phyloP scores from a whole-genome alignment of 768 basidiomycete species.

The Coprinopsis strossmayeri region DNA sequence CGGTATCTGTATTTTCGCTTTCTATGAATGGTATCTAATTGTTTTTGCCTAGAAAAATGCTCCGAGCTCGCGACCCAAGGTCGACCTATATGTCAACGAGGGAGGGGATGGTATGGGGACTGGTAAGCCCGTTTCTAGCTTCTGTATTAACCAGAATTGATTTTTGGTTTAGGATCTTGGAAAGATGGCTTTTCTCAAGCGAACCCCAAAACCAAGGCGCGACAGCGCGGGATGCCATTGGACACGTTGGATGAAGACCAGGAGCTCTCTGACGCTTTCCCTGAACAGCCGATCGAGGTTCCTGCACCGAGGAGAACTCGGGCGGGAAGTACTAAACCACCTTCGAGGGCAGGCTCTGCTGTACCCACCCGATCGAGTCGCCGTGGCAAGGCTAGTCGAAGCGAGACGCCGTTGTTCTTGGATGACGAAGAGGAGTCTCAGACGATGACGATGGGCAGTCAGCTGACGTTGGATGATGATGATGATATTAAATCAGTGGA shows the following conservation, averaged over 20 bases:
- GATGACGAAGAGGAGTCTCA: not conserved
- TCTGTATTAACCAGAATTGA: constrained; percentile 3
- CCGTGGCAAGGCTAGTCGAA: constrained; percentile 22
- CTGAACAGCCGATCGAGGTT: not conserved
- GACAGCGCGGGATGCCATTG: constrained; percentile 17
- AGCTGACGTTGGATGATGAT: not conserved
- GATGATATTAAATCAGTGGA: constrained; percentile 21
- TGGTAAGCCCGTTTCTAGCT: constrained; percentile 25
- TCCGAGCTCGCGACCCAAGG: constrained; percentile 20
- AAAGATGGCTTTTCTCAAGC: constrained; percentile 29
- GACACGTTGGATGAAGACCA: constrained; percentile 30
- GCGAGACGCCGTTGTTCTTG: constrained; percentile 25
- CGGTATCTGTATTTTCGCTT: constrained; percentile 11
- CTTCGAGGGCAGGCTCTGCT: constrained; percentile 21
- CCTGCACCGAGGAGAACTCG: no score
- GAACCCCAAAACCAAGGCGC: constrained; percentile 12
- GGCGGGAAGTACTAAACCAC: constrained; percentile 14
- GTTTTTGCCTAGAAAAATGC: constrained; percentile 20
- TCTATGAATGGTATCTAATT: not conserved
- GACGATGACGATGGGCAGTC: not conserved
- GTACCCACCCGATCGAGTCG: constrained; percentile 15
- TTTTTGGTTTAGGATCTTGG: constrained; percentile 48
- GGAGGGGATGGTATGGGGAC: constrained; percentile 49
- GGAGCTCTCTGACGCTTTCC: not conserved
- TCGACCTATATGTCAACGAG: constrained; percentile 47